Evolutionary conservation across 176 grass and related monocot genomes (phyloP), one percentile per base, ranked within the genome.

Genomic region (Oryza punctata): DNA sequence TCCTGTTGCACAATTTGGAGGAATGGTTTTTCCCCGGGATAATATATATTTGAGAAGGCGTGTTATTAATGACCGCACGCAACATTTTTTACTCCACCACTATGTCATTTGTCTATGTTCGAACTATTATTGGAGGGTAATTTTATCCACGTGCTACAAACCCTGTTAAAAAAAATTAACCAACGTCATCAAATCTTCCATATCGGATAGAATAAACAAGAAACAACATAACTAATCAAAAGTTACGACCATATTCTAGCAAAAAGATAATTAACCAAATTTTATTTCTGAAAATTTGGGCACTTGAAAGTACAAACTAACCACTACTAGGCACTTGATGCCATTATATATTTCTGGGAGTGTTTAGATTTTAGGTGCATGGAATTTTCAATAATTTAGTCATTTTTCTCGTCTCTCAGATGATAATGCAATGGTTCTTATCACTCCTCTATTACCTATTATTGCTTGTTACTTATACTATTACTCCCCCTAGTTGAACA

Each of bases 1-100:
- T 80, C 74, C 33, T 78, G 44, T 7, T 43, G 66, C 73, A 71
- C 80, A 83, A 19, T 72, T 88, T 83, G 86, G 70, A 87, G 26
- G 63, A 61, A 19, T 1, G 54, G 32, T 6, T 41, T 41, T 52
- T 50, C 7, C 15, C 1, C 2, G 12, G 12, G n/a, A 15, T 15
- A 16, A 9, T 10, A 45, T 24, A 9, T 10, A 45, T 7, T 26
- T 15, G 6, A 2, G 13, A 16, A 18, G 18, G 6, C 0, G 1
- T 57, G 6, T 57, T 57, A 18, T 57, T 57, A 19, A 21, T 7
- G 18, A 21, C 50, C 2, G 1, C 18, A 8, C 18, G 18, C 50
- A 57, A 19, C 50, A 5, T 8, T 61, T 24, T 61, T 61, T 24
- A 24, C 57, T 24, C 57, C 57, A 4, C 57, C 18, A 1, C 57